Conservation (phyloP, 306 rosid species). For the Castanospermum australe region DNA sequence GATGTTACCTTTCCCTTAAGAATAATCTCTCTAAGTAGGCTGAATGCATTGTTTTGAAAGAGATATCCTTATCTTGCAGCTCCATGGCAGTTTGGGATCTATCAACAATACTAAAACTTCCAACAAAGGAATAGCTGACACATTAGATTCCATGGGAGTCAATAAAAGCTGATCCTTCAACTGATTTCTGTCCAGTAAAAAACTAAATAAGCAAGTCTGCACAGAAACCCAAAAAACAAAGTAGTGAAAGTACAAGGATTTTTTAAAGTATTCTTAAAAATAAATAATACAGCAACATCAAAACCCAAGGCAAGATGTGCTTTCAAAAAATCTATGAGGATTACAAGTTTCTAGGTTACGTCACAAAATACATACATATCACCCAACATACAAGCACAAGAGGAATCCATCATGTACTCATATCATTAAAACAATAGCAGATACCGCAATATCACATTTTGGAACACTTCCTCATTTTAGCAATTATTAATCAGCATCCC, state of each 20-base stretch:
- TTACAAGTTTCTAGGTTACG: background rate
- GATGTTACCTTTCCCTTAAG: conserved; percentile 71
- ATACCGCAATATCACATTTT: too few species aligned
- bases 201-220: conserved; percentile 37
- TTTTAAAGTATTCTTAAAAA: background rate
- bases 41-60: conserved; percentile 64
- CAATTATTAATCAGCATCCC: too few species aligned
- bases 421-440: too few species aligned
- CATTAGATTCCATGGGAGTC: conserved; percentile 48
- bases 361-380: background rate
- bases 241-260: background rate
- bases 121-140: conserved; percentile 54
- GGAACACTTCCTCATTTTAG: too few species aligned
- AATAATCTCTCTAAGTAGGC: conserved; percentile 69
- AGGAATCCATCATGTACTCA: too few species aligned
- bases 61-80: conserved; percentile 68
- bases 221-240: conserved; percentile 2
- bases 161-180: conserved; percentile 68
- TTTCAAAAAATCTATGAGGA: background rate
- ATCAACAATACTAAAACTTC: conserved; percentile 69
- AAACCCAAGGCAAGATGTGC: background rate
- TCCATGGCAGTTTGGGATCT: conserved; percentile 85
- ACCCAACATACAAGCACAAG: background rate
- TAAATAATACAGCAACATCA: background rate
- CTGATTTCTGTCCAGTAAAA: conserved; percentile 56